Evolutionary conservation across 805 yeast genomes (phyloP), one percentile per base, ranked within the genome.

Genomic region (Metschnikowia corniflorae): DNA sequence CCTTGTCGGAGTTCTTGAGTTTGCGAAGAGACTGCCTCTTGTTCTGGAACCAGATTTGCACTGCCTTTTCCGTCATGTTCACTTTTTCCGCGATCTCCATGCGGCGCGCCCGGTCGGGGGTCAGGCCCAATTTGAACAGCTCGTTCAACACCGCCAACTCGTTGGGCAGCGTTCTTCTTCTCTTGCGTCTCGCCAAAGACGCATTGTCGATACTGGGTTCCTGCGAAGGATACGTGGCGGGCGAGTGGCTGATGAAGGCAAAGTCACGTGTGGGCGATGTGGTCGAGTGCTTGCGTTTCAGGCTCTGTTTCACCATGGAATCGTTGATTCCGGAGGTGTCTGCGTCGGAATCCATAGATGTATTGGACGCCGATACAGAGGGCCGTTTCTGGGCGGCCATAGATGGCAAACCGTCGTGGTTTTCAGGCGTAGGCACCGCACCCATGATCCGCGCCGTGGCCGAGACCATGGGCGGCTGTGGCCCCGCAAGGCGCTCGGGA

Each of bases 41-140:
- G 63, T 93, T 93, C 65, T 93, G 98, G 65, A 93, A 93, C 98
- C 98, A 93, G 45, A 91, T 87, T 65, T 93, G 98, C 23, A 93
- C 95, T 2, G 97, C 96, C 60, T 89, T 87, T 60, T 89, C 97
- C n/a, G 91, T 78, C 97, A 93, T 93, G 49, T 80, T 80, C 26
- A 93, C 94, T 46, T 70, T 76, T 20, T 66, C 60, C 4, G 97
- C 96, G 47, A 93, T 85, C 46, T 81, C 84, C 29, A 77, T 70
- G 49, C 97, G 77, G 54, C 82, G 73, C 29, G 72, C 63, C 57
- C 81, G 82, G 55, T 83, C 82, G 30, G 98, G 98, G 33, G 95
- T 86, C 29, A 79, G 69, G 42, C 95, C 88, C 32, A 65, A 55
- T 33, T 72, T 72, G 54, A 91, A 93, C 64, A 88, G 96, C 24